A percentile compares a stretch with the other conserved stretches of the same genome.
Evolutionary conservation across 176 grass and related monocot species (phyloP).

Genomic region (Tuctoria greenei): DNA sequence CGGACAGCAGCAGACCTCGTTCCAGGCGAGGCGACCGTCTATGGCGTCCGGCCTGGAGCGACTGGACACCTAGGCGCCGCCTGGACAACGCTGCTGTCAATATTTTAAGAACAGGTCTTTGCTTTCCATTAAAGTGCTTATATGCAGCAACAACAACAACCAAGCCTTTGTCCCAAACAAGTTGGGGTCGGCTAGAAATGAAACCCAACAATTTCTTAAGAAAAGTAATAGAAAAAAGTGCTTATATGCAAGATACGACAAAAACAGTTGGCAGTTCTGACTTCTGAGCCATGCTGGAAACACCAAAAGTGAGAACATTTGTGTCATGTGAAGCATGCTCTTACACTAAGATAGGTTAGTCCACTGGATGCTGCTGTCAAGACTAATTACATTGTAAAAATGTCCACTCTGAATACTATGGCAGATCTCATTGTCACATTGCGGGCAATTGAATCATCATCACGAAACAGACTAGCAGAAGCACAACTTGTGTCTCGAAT

Average conservation of each 20-base stretch:
- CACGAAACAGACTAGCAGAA: conserved; percentile 42
- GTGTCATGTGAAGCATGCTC: conserved; percentile 51
- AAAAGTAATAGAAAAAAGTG: no score
- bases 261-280: conserved; percentile 32
- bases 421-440: conserved; percentile 45
- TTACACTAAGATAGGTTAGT: conserved; percentile 69
- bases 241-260: conserved; percentile 33
- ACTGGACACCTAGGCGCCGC: no score
- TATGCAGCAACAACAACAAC: no score
- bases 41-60: no score
- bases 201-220: no score
- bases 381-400: conserved; percentile 86
- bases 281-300: conserved; percentile 33
- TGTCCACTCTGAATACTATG: conserved; percentile 48
- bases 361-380: conserved; percentile 61
- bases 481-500: conserved; percentile 36
- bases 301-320: conserved; percentile 31
- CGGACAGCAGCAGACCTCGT: no score
- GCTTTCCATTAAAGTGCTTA: conserved; percentile 6
- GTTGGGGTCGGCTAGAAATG: no score
- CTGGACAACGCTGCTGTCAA: no score
- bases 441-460: conserved; percentile 35
- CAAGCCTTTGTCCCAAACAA: no score
- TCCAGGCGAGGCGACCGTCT: no score
- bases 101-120: conserved; percentile 27